These are phyloP conservation scores for Scleroderma bovista DNA, from an alignment of 768 basidiomycete species.

Conservation along the genomic window DNA sequence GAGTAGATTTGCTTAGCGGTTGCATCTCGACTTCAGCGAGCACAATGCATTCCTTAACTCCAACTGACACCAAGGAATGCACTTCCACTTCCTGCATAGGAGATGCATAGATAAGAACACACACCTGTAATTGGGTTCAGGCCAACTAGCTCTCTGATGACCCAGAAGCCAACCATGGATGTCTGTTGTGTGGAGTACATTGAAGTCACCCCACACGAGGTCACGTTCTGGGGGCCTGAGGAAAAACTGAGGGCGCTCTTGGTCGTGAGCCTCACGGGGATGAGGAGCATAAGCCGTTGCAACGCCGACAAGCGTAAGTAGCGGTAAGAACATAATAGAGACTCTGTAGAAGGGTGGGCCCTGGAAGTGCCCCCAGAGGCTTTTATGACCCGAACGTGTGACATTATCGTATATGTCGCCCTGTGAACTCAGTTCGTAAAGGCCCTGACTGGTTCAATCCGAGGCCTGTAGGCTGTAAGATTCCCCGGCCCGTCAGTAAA, in stretches of 20 bases:
- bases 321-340: conserved; percentile 5
- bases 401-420: too few relatives aligned
- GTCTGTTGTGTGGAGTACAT: conserved; percentile 84
- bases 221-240: conserved; percentile 56
- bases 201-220: conserved; percentile 85
- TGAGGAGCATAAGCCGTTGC: conserved; percentile 13
- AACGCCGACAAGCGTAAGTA: conserved; percentile 14
- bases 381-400: too few relatives aligned
- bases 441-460: too few relatives aligned
- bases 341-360: neutral
- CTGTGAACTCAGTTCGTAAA: too few relatives aligned
- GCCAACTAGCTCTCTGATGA: conserved; percentile 67
- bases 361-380: neutral
- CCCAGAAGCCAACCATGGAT: conserved; percentile 80
- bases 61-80: too few relatives aligned
- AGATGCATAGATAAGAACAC: conserved; percentile 4
- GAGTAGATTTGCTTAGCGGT: neutral
- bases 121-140: conserved; percentile 71
- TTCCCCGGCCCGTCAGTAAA: too few relatives aligned
- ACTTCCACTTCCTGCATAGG: too few relatives aligned
- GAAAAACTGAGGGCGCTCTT: conserved; percentile 35
- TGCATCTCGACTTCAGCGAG: too few relatives aligned
- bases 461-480: too few relatives aligned
- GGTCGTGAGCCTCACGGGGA: conserved; percentile 24
- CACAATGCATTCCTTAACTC: too few relatives aligned